Evolutionary conservation across 73 alveolate species (phyloP), one percentile per base, ranked within the genome.

Genomic region (Symbiodinium natans): DNA sequence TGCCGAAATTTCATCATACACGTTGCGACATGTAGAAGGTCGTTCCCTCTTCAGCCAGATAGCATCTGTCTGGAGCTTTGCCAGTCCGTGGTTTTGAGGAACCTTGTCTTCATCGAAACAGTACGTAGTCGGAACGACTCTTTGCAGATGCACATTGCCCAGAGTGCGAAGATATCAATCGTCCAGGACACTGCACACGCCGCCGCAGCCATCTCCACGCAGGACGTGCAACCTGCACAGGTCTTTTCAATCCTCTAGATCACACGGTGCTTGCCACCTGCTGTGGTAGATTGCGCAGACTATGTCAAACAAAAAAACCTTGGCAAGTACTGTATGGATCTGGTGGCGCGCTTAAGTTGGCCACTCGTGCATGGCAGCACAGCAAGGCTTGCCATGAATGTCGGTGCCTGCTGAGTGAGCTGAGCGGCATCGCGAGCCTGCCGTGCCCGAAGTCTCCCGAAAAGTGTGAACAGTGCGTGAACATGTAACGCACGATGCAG

Each of bases 381-480:
- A 48, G 17, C 17, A 10, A 10, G 63, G 17, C 17, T 10, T 8
- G 23, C 63, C 63, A 48, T 17, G 17, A 48, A 48, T 10, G 63
- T 10, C 23, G 17, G 23, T 48, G 82, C 97, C 97, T 90, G 87
- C 42, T 42, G 46, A 29, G 87, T 90, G 52, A 90, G 97, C 97
- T 90, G 97, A 1, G 77, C 97, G 29, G 97, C 97, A 73, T 90
- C 97, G 34, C 77, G 77, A n/a, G 97, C 97, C 97, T 90, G 36
- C 34, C 34, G 77, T 13, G 59, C 59, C 6, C 59, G 41, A n/a
- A n/a, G n/a, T n/a, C 63, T 48, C 23, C 63, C 63, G 17, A 10
- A n/a, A n/a, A n/a, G n/a, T n/a, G n/a, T n/a, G n/a, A n/a, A n/a
- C n/a, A n/a, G n/a, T n/a, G n/a, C n/a, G n/a, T n/a, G n/a, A n/a